Evolutionary conservation across 2,329 filamentous ascomycete genomes (phyloP).

Genomic region (Fusarium coicis): DNA sequence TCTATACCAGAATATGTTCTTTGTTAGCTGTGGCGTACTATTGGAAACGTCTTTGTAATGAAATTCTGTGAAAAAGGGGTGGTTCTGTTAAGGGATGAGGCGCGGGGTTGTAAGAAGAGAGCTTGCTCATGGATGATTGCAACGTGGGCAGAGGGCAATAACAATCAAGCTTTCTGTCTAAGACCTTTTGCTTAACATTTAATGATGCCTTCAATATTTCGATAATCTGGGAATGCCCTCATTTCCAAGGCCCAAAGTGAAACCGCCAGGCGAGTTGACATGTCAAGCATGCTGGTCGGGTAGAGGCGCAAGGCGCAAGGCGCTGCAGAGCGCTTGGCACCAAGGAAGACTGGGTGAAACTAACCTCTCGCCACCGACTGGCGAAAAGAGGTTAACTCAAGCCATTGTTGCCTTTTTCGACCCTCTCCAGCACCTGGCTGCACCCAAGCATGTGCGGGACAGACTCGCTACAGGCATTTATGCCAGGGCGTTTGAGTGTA

Average conservation of each 20-base stretch:
- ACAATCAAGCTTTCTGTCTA: not conserved
- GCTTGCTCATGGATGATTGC: not conserved
- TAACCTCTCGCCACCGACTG: not conserved
- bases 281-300: slow-evolving; percentile 23
- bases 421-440: not conserved
- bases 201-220: not conserved
- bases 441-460: not conserved
- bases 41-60: not conserved
- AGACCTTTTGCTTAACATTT: not conserved
- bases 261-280: slow-evolving; percentile 11
- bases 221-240: slow-evolving; percentile 7
- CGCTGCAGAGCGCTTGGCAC: slow-evolving; percentile 2
- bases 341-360: not conserved
- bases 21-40: not conserved
- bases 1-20: not conserved
- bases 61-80: not conserved
- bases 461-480: not conserved
- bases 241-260: not conserved
- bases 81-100: not conserved
- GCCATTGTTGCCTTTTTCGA: slow-evolving; percentile 1
- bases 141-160: not conserved
- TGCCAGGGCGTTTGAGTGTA: slow-evolving; percentile 27
- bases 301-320: slow-evolving; percentile 1
- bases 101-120: not conserved
- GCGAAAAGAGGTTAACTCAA: slow-evolving; percentile 2